A percentile compares a stretch with the other conserved stretches of the same genome.
Conservation (phyloP, 2,329 filamentous ascomycete genomes). For the Penicillium sp. region DNA sequence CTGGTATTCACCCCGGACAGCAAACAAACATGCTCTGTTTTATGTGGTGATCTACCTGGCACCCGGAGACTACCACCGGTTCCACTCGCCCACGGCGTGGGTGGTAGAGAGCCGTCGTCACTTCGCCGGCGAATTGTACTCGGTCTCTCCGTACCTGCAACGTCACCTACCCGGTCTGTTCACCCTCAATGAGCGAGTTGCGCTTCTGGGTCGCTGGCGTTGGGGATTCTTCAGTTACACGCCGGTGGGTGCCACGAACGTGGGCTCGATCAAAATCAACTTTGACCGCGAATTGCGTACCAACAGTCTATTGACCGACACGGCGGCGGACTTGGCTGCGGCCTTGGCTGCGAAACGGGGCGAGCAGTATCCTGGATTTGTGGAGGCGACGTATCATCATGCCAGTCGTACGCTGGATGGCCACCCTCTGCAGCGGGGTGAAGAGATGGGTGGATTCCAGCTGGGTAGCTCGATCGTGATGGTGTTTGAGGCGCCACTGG, state of each 20-base stretch:
- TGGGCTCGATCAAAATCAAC: conserved; percentile 95
- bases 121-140: conserved; percentile 95
- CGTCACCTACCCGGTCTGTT: conserved; percentile 91
- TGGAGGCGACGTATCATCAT: conserved; percentile 83
- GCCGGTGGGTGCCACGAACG: conserved; percentile 95
- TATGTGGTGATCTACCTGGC: conserved; percentile 96
- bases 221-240: conserved; percentile 98
- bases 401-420: conserved; percentile 80
- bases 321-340: conserved; percentile 83
- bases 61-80: conserved; percentile 96
- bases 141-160: conserved; percentile 92
- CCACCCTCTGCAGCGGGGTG: conserved; percentile 80
- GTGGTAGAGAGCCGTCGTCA: conserved; percentile 93
- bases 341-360: conserved; percentile 75
- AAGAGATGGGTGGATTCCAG: conserved; percentile 98
- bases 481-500: conserved; percentile 90
- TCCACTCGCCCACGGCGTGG: conserved; percentile 95
- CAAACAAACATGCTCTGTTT: conserved; percentile 72
- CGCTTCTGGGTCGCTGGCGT: conserved; percentile 89
- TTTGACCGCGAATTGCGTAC: conserved; percentile 93
- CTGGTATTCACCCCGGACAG: conserved; percentile 71
- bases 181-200: conserved; percentile 94
- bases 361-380: conserved; percentile 85
- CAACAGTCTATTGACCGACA: conserved; percentile 91
- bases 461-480: conserved; percentile 93